A percentile compares a stretch with the other conserved stretches of the same genome.
These are phyloP conservation scores for Beauveria australis DNA, from an alignment of 2,329 filamentous ascomycete genomes.

Conservation along the genomic window DNA sequence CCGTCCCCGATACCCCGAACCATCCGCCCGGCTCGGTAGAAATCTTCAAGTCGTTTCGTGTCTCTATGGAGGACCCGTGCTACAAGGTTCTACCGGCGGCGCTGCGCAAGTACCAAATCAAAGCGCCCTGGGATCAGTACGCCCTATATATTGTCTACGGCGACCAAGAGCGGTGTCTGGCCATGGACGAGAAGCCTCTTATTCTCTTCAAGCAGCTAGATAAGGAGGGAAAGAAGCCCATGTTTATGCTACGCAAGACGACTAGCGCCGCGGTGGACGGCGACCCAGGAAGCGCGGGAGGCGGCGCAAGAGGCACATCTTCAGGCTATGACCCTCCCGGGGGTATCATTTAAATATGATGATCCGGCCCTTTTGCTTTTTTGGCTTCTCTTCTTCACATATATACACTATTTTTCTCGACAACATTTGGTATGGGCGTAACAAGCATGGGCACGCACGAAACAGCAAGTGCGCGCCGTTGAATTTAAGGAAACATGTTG, in stretches of 20 bases:
- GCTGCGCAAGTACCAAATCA: constrained; percentile 96
- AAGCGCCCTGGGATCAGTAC: constrained; percentile 95
- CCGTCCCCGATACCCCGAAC: constrained; percentile 53
- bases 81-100: constrained; percentile 94
- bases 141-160: constrained; percentile 97
- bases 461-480: background rate
- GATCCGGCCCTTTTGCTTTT: background rate
- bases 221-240: constrained; percentile 93
- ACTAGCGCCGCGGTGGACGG: constrained; percentile 4
- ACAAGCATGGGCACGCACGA: background rate
- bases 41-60: constrained; percentile 98
- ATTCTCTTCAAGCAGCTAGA: constrained; percentile 97
- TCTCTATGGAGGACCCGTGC: constrained; percentile 96
- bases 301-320: constrained; percentile 1
- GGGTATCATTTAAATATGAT: constrained; percentile 1
- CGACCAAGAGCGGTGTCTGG: constrained; percentile 92
- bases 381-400: background rate
- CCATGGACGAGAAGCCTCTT: constrained; percentile 84
- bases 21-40: constrained; percentile 62
- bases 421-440: background rate
- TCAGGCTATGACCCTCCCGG: constrained; percentile 6
- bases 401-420: background rate
- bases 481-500: background rate
- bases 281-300: constrained; percentile 7
- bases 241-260: constrained; percentile 86